Evolutionary conservation across 73 alveolate genomes (phyloP).

Genomic region (Tetrahymena borealis): DNA sequence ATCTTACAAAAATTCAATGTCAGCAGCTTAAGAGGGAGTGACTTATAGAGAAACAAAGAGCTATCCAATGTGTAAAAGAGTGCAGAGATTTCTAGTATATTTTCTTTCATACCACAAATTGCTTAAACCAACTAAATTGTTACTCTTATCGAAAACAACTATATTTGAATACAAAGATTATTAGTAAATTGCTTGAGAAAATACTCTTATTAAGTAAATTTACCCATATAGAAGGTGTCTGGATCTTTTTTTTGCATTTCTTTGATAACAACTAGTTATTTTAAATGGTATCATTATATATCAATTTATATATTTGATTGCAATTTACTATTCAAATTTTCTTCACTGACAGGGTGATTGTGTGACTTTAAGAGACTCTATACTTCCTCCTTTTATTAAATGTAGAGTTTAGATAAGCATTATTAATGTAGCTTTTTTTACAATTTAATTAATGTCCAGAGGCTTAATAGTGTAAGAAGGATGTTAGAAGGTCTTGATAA

Average conservation of each 20-base stretch:
- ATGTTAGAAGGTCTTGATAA: not conserved
- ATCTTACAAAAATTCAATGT: not conserved
- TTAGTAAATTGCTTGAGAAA: not conserved
- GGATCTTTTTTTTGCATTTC: not conserved
- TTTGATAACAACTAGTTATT: not conserved
- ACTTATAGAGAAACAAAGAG: not conserved
- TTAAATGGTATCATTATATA: not conserved
- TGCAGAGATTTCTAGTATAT: not conserved
- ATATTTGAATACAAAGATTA: not conserved
- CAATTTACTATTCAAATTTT: not conserved
- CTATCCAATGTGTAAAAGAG: not conserved
- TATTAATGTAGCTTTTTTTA: not conserved
- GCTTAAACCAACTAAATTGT: not conserved
- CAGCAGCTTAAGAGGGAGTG: not conserved
- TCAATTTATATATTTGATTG: not conserved
- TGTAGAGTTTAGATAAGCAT: not conserved
- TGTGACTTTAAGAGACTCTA: not conserved
- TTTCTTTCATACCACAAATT: not conserved
- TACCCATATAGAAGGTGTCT: not conserved
- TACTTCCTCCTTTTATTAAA: not conserved
- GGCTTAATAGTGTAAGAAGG: not conserved
- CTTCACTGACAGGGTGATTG: not conserved
- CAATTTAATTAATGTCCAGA: not conserved
- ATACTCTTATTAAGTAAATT: not conserved
- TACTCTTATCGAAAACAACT: not conserved